Evolutionary conservation across 2,329 filamentous ascomycete genomes (phyloP).

Genomic region (Botrytis squamosa): DNA sequence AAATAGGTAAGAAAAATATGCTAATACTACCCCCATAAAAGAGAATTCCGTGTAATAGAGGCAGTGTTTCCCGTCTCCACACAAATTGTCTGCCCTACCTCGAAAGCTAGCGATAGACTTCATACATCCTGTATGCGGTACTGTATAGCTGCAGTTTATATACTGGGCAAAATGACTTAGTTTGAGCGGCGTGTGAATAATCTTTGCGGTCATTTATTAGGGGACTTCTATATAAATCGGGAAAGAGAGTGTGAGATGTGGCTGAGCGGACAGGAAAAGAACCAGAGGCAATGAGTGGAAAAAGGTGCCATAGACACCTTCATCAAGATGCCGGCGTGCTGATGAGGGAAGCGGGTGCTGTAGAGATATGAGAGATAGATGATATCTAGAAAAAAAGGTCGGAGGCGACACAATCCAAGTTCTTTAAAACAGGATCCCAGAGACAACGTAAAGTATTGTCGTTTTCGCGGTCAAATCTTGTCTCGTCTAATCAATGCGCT

Average conservation of each 20-base stretch:
- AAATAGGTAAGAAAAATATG: rapidly evolving
- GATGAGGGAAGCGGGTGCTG: too few species aligned
- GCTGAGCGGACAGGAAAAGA: neutral
- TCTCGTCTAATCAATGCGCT: neutral
- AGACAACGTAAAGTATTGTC: neutral
- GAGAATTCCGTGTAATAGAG: too few species aligned
- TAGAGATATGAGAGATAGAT: too few species aligned
- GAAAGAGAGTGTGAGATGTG: neutral
- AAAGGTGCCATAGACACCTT: neutral
- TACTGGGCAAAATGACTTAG: neutral
- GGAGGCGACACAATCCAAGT: too few species aligned
- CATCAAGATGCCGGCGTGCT: neutral
- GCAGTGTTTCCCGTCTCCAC: neutral
- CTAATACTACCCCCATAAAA: neutral
- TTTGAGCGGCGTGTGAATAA: neutral
- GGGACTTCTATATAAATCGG: neutral
- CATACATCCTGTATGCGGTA: rapidly evolving
- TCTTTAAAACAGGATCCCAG: too few species aligned
- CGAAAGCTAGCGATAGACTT: neutral
- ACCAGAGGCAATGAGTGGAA: rapidly evolving
- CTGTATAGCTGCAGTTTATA: neutral
- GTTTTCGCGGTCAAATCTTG: neutral
- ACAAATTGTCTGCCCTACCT: neutral
- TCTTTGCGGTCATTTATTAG: neutral
- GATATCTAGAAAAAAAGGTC: too few species aligned